Percentiles rank a stretch among this genome's conserved stretches.
These are phyloP conservation scores for Euphorbia tirucalli DNA, from an alignment of 345 rosid genomes.

Conservation along the genomic window DNA sequence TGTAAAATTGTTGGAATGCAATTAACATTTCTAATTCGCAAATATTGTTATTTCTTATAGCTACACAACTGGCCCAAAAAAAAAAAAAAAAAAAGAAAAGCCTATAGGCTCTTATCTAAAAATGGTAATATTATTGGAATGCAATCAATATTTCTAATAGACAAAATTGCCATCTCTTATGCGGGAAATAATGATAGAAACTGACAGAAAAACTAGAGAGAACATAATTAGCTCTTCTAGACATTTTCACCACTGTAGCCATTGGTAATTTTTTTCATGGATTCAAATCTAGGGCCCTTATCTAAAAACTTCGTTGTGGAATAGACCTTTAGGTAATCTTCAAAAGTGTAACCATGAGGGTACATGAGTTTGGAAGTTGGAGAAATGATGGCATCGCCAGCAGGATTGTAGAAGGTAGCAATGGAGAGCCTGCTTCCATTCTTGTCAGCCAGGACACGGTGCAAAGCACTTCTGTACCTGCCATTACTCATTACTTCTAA, in stretches of 20 bases:
- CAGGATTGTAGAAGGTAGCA: conserved; percentile 88
- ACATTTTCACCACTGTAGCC: conserved; percentile 20
- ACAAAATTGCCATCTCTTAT: neutral
- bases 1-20: too few species aligned
- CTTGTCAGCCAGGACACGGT: conserved; percentile 73
- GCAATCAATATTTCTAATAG: neutral
- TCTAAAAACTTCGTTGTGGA: conserved; percentile 66
- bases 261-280: conserved; percentile 57
- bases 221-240: conserved; percentile 13
- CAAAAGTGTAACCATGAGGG: conserved; percentile 57
- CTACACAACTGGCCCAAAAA: too few species aligned
- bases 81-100: too few species aligned
- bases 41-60: too few species aligned
- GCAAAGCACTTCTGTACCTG: conserved; percentile 65
- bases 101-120: too few species aligned
- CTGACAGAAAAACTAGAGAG: conserved; percentile 3
- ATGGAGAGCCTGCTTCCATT: conserved; percentile 82
- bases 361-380: conserved; percentile 67
- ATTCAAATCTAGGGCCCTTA: conserved; percentile 58
- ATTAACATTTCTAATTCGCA: too few species aligned
- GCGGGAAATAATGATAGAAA: conserved; percentile 2
- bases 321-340: conserved; percentile 78
- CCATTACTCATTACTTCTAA: conserved; percentile 86
- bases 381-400: conserved; percentile 67
- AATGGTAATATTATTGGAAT: too few species aligned